Conservation (phyloP, 441 rosid genomes). For the Jatropha multifida region DNA sequence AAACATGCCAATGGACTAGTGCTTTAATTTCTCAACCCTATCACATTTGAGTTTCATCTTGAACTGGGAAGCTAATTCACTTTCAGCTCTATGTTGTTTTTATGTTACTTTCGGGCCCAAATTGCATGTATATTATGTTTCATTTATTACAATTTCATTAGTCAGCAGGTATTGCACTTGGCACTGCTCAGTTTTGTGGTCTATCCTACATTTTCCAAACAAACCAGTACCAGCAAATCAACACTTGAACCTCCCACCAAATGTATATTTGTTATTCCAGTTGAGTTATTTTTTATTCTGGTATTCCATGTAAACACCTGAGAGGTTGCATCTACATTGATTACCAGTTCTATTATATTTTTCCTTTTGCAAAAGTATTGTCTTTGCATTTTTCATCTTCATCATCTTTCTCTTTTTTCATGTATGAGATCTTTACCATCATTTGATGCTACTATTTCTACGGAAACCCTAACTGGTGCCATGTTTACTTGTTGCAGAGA, state of each 20-base stretch:
- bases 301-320: neutral
- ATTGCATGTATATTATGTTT: neutral
- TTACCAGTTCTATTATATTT: neutral
- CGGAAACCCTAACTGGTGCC: slow-evolving; percentile 30
- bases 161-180: neutral
- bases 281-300: neutral
- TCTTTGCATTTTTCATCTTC: neutral
- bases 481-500: slow-evolving; percentile 66
- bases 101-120: neutral
- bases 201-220: neutral
- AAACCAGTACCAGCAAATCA: neutral
- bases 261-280: neutral
- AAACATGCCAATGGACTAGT: neutral
- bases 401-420: neutral
- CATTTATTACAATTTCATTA: neutral
- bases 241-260: neutral
- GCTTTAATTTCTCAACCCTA: neutral
- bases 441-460: neutral
- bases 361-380: neutral
- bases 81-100: neutral
- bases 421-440: neutral
- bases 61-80: neutral
- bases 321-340: slow-evolving; percentile 2
- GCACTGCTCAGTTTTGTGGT: neutral
- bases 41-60: neutral